Evolutionary conservation across 345 rosid genomes (phyloP).

Genomic region (Rhizophora mangle): DNA sequence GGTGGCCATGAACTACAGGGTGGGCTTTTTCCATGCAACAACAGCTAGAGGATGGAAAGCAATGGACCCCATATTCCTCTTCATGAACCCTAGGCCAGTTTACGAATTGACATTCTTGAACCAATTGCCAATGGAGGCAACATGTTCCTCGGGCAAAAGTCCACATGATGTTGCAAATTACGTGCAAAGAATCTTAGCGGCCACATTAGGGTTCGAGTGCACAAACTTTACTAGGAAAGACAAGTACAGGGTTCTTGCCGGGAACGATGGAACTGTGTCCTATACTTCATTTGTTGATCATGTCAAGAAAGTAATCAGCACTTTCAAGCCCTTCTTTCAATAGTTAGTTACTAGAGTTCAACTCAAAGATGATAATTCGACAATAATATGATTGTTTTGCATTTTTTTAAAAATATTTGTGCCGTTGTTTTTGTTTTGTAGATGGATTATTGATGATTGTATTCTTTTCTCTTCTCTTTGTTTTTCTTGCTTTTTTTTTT

Average conservation of each 20-base stretch:
- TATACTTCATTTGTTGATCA: slow-evolving; percentile 48
- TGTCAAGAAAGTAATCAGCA: slow-evolving; percentile 50
- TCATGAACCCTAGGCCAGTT: slow-evolving; percentile 90
- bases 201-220: slow-evolving; percentile 87
- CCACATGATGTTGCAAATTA: slow-evolving; percentile 90
- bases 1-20: slow-evolving; percentile 86
- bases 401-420: not conserved
- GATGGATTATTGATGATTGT: slow-evolving; percentile 4
- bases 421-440: slow-evolving; percentile 4
- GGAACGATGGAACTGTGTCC: slow-evolving; percentile 80
- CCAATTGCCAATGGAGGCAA: slow-evolving; percentile 72
- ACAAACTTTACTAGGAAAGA: slow-evolving; percentile 89
- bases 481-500: not conserved
- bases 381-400: slow-evolving; percentile 2
- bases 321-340: slow-evolving; percentile 54
- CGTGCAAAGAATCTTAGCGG: slow-evolving; percentile 80
- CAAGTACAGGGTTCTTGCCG: slow-evolving; percentile 74
- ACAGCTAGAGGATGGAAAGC: slow-evolving; percentile 93
- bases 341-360: not conserved
- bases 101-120: slow-evolving; percentile 91
- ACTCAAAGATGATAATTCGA: not conserved
- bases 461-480: slow-evolving; percentile 1
- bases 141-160: slow-evolving; percentile 86
- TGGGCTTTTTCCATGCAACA: slow-evolving; percentile 94
- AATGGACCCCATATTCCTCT: slow-evolving; percentile 82